A percentile compares a stretch with the other conserved stretches of the same genome.
These are phyloP conservation scores for Podila epigama DNA, from an alignment of 192 early-diverging fungal genomes.

Conservation along the genomic window DNA sequence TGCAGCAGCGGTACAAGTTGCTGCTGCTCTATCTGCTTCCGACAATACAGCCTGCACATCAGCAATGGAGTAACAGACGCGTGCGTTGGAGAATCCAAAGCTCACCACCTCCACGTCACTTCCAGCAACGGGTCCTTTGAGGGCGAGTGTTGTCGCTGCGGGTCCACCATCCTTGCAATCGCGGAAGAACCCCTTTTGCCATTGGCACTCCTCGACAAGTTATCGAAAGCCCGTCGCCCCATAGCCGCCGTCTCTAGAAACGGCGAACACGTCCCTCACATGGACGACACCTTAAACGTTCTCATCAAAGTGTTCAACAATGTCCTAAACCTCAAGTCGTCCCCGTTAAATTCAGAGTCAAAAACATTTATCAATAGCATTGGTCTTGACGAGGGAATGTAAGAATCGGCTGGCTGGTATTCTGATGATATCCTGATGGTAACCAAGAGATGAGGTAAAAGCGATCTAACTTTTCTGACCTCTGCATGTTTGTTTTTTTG, in stretches of 20 bases:
- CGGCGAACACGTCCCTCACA: neutral
- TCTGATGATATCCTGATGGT: too few species aligned
- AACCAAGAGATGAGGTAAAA: neutral
- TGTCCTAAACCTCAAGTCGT: slow-evolving; percentile 1
- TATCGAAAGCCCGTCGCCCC: neutral
- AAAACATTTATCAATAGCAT: slow-evolving; percentile 34
- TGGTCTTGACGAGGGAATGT: slow-evolving; percentile 46
- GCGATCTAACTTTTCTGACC: neutral
- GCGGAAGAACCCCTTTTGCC: slow-evolving; percentile 11
- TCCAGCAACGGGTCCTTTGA: neutral
- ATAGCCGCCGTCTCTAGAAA: slow-evolving; percentile 12
- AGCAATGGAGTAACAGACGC: neutral
- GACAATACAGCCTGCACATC: slow-evolving; percentile 18
- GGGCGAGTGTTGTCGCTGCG: slow-evolving; percentile 35
- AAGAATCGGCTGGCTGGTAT: too few species aligned
- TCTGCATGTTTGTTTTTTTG: neutral
- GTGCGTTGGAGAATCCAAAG: slow-evolving; percentile 10
- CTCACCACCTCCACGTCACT: slow-evolving; percentile 27
- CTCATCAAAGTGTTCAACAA: slow-evolving; percentile 13
- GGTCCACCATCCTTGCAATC: neutral
- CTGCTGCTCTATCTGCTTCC: slow-evolving; percentile 32
- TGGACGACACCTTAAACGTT: slow-evolving; percentile 13
- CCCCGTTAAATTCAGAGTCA: slow-evolving; percentile 48
- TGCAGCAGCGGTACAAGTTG: neutral
- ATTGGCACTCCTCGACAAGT: slow-evolving; percentile 13